These are phyloP conservation scores for Carex parvula DNA, from an alignment of 176 grass and related monocot species.

Conservation along the genomic window DNA sequence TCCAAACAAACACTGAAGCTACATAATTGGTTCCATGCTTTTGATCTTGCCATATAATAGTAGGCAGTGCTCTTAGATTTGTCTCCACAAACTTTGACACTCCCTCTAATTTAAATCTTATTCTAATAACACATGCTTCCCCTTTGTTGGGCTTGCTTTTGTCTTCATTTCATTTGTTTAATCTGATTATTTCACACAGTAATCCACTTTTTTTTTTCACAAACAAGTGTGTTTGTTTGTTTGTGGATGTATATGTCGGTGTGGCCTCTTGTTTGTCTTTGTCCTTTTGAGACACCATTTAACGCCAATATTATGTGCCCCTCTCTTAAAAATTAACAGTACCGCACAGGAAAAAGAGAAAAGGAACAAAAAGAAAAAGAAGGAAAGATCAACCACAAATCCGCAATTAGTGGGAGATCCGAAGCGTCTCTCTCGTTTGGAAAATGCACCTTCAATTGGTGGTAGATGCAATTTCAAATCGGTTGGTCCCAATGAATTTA, in stretches of 20 bases:
- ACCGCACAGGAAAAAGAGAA: not conserved
- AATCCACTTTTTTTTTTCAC: not conserved
- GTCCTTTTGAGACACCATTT: slow-evolving; percentile 4
- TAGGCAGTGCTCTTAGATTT: slow-evolving; percentile 20
- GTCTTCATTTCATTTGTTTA: not conserved
- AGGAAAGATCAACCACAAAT: slow-evolving; percentile 1
- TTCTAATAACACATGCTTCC: slow-evolving; percentile 19
- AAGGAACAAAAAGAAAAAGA: not conserved
- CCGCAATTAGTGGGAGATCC: slow-evolving; percentile 2
- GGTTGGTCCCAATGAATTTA: too few relatives aligned
- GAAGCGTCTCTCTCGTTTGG: slow-evolving; percentile 4
- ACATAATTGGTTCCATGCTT: not conserved
- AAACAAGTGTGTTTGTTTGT: slow-evolving; percentile 7
- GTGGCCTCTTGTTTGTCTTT: not conserved
- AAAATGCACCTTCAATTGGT: not conserved
- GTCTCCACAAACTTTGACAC: not conserved
- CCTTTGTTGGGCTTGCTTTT: slow-evolving; percentile 6
- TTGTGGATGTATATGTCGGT: not conserved
- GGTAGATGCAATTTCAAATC: too few relatives aligned
- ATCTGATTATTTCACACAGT: not conserved
- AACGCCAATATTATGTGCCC: not conserved
- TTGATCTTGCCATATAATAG: slow-evolving; percentile 8
- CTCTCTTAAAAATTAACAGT: not conserved
- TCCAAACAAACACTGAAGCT: slow-evolving; percentile 11
- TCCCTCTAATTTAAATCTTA: slow-evolving; percentile 8